Percentiles rank a stretch among this genome's conserved stretches.
phyloP scores from a whole-genome alignment of 371 early-diverging fungal genomes.

The Gilbertella persicaria region DNA sequence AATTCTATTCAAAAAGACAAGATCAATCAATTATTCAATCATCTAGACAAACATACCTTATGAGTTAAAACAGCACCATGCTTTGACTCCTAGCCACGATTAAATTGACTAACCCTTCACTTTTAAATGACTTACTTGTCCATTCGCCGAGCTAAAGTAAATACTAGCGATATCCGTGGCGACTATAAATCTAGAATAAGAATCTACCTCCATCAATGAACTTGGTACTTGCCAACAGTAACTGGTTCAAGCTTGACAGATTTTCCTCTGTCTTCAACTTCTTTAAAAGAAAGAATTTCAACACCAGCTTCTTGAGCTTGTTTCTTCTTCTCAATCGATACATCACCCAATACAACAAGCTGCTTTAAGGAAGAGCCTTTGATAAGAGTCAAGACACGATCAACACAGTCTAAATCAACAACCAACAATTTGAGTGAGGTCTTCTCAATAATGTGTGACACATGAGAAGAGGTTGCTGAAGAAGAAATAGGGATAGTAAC shows the following conservation, averaged over 20 bases:
- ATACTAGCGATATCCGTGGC: conserved; percentile 43
- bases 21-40: neutral
- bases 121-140: conserved; percentile 5
- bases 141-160: conserved; percentile 28
- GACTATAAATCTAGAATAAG: conserved; percentile 14
- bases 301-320: conserved; percentile 24
- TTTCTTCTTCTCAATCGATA: conserved; percentile 12
- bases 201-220: too few species aligned
- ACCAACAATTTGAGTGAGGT: conserved; percentile 35
- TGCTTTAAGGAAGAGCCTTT: conserved; percentile 24
- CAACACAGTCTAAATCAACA: conserved; percentile 20
- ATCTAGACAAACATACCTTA: conserved; percentile 29
- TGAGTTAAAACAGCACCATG: conserved; percentile 51
- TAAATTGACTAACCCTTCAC: neutral
- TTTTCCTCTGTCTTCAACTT: conserved; percentile 33
- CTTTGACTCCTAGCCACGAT: conserved; percentile 16
- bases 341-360: conserved; percentile 30
- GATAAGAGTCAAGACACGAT: conserved; percentile 22
- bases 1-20: conserved; percentile 1
- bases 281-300: conserved; percentile 30
- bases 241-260: conserved; percentile 25
- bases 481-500: conserved; percentile 49
- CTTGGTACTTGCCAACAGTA: conserved; percentile 29
- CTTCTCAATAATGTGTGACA: conserved; percentile 30
- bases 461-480: conserved; percentile 29